Evolutionary conservation across 106 monocot genomes (phyloP).

Genomic region (Acanthochlamys bracteata): DNA sequence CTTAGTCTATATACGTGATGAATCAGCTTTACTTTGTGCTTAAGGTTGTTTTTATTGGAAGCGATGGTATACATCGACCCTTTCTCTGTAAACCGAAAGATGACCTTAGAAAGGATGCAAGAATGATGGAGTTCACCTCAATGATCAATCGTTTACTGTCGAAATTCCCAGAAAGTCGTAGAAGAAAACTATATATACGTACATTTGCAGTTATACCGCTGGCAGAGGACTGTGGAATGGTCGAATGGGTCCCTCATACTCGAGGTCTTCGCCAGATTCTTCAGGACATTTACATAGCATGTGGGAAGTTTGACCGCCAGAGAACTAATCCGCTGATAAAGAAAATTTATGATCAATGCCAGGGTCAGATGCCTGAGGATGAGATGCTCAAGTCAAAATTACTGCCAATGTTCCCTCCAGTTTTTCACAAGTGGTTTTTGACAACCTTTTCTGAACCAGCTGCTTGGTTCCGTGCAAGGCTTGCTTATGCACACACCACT

Average conservation of each 20-base stretch:
- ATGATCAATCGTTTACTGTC: slow-evolving; percentile 90
- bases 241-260: slow-evolving; percentile 96
- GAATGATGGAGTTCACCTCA: slow-evolving; percentile 99
- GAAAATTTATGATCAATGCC: slow-evolving; percentile 72
- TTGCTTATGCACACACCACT: slow-evolving; percentile 89
- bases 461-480: slow-evolving; percentile 89
- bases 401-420: slow-evolving; percentile 92
- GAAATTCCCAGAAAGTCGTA: slow-evolving; percentile 95
- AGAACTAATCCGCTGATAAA: slow-evolving; percentile 85
- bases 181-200: slow-evolving; percentile 91
- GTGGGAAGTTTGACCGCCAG: slow-evolving; percentile 77
- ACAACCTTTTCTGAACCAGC: slow-evolving; percentile 95
- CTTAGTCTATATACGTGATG: too few relatives aligned
- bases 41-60: slow-evolving; percentile 91
- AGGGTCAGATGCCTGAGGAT: slow-evolving; percentile 85
- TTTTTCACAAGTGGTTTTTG: slow-evolving; percentile 92
- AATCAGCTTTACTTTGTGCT: too few relatives aligned
- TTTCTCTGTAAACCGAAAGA: slow-evolving; percentile 99
- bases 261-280: slow-evolving; percentile 93
- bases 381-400: slow-evolving; percentile 86
- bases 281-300: slow-evolving; percentile 90
- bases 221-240: slow-evolving; percentile 97
- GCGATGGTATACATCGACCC: slow-evolving; percentile 76
- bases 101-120: slow-evolving; percentile 92
- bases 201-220: slow-evolving; percentile 96